phyloP scores from a whole-genome alignment of 768 basidiomycete genomes.

The Amanita rimosa region DNA sequence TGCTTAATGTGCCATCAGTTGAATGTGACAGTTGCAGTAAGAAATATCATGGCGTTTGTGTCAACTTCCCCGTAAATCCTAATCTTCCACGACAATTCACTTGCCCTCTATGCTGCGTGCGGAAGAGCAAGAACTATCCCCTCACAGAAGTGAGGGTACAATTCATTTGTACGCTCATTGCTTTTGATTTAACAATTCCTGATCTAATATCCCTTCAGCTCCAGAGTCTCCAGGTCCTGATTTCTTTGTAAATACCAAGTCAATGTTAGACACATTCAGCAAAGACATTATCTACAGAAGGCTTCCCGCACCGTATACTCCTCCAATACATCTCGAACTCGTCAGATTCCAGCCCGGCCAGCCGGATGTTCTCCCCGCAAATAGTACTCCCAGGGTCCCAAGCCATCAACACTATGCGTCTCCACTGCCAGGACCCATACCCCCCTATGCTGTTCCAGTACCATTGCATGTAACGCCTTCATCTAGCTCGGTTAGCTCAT shows the following conservation, averaged over 20 bases:
- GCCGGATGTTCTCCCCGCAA: constrained; percentile 15
- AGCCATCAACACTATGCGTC: constrained; percentile 11
- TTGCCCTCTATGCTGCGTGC: constrained; percentile 71
- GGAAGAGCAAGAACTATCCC: constrained; percentile 59
- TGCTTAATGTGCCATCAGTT: constrained; percentile 50
- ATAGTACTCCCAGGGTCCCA: constrained; percentile 7
- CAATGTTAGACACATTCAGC: constrained; percentile 67
- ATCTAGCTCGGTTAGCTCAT: constrained; percentile 11
- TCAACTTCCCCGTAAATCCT: constrained; percentile 51
- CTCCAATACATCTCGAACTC: constrained; percentile 68
- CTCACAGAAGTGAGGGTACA: constrained; percentile 71
- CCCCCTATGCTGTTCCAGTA: not conserved
- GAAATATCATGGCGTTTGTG: constrained; percentile 64
- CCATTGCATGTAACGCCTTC: constrained; percentile 6
- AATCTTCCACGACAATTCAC: constrained; percentile 29
- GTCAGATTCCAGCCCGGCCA: constrained; percentile 49
- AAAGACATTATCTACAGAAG: constrained; percentile 62
- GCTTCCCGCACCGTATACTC: constrained; percentile 48
- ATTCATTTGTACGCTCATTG: constrained; percentile 24
- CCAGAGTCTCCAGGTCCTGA: constrained; percentile 39
- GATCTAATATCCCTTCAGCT: constrained; percentile 10
- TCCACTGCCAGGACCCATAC: constrained; percentile 4
- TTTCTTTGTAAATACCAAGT: constrained; percentile 57
- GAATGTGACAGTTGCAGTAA: constrained; percentile 57
- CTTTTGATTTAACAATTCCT: constrained; percentile 2